Conservation (phyloP, 2,329 filamentous ascomycete genomes). For the Monascus ruber region DNA sequence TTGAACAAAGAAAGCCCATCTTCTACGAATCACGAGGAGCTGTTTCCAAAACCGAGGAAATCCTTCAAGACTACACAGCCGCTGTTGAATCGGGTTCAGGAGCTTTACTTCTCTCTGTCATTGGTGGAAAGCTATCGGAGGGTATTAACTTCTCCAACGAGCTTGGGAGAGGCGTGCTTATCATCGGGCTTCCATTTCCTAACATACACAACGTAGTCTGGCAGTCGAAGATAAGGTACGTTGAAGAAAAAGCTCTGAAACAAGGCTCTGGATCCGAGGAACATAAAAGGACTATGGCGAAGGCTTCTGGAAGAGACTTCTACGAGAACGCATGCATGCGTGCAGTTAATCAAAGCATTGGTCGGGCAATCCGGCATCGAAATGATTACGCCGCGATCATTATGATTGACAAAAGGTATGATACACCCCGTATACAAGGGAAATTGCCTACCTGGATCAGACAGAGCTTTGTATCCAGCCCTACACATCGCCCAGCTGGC, state of each 20-base stretch:
- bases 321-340: constrained; percentile 96
- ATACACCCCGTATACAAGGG: constrained; percentile 55
- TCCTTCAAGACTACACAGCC: constrained; percentile 60
- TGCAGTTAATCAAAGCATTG: constrained; percentile 93
- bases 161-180: constrained; percentile 76
- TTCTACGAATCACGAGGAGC: constrained; percentile 43
- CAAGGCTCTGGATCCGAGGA: constrained; percentile 16
- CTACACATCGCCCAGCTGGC: constrained; percentile 13
- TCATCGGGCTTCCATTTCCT: constrained; percentile 88
- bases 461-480: constrained; percentile 43
- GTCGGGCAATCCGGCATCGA: constrained; percentile 76
- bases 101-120: constrained; percentile 75
- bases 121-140: constrained; percentile 90
- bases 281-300: constrained; percentile 25
- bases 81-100: constrained; percentile 55
- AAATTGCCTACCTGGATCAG: constrained; percentile 89
- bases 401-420: constrained; percentile 71
- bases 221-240: constrained; percentile 82
- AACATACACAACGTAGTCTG: constrained; percentile 84
- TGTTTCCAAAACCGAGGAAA: constrained; percentile 46
- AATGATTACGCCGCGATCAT: constrained; percentile 86
- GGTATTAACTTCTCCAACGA: constrained; percentile 96
- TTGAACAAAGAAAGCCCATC: constrained; percentile 31
- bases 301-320: constrained; percentile 56
- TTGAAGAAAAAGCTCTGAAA: constrained; percentile 50